Percentiles rank a stretch among this genome's conserved stretches.
phyloP scores from a whole-genome alignment of 179 eudicot genomes.

The Sideroxylon spinosum region DNA sequence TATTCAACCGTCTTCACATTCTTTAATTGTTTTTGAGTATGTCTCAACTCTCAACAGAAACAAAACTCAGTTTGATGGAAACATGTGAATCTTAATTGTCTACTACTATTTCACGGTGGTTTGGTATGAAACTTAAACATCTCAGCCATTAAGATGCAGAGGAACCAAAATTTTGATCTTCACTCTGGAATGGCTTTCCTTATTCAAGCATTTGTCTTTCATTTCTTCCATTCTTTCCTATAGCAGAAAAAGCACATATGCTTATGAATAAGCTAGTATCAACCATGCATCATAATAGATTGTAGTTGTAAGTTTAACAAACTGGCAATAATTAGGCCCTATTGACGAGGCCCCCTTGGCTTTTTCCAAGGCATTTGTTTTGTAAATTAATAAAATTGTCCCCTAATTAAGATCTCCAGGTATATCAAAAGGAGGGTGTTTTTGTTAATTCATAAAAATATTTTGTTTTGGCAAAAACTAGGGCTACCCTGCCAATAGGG shows the following conservation, averaged over 20 bases:
- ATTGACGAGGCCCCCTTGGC: not conserved
- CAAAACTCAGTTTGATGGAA: no score
- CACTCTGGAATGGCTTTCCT: not conserved
- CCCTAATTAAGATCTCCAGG: not conserved
- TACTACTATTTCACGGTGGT: no score
- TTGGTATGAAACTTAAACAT: no score
- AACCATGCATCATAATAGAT: no score
- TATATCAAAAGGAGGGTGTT: not conserved
- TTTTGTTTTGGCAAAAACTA: not conserved
- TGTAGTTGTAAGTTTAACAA: not conserved
- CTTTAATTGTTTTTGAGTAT: no score
- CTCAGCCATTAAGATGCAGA: no score
- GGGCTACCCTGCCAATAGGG: not conserved
- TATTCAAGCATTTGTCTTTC: not conserved
- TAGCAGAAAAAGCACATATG: not conserved
- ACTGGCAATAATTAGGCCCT: not conserved
- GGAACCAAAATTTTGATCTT: no score
- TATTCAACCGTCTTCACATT: no score
- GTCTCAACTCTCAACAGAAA: no score
- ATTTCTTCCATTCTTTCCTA: not conserved
- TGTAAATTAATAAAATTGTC: not conserved
- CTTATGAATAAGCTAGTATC: no score
- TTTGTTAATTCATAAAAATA: not conserved
- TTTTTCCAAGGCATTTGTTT: not conserved
- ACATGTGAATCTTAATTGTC: no score